Conservation (phyloP, 169 alveolate genomes). For the Plasmodium ovale region DNA sequence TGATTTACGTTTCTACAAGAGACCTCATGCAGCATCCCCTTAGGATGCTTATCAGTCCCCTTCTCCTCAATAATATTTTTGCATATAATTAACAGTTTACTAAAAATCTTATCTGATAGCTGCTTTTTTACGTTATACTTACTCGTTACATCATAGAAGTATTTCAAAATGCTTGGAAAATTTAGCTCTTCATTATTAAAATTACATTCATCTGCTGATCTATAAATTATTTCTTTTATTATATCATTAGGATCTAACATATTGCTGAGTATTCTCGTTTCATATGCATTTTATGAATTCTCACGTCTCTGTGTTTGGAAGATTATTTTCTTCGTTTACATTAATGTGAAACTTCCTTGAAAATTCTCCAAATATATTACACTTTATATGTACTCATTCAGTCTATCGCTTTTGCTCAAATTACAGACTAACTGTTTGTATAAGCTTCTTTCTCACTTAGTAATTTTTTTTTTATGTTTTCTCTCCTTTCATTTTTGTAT, state of each 20-base stretch:
- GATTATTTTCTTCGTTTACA: not conserved
- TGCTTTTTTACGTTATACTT: constrained; percentile 20
- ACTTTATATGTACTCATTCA: no score
- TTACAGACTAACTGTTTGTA: no score
- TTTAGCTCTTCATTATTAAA: constrained; percentile 46
- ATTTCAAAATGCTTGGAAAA: constrained; percentile 33
- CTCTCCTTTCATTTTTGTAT: no score
- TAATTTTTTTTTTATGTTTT: no score
- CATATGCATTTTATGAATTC: not conserved
- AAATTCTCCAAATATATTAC: no score
- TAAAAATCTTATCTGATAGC: constrained; percentile 29
- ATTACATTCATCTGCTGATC: constrained; percentile 67
- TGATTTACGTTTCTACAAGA: no score
- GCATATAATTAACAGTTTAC: constrained; percentile 36
- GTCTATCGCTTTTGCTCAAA: no score
- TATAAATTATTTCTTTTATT: constrained; percentile 59
- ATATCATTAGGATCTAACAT: constrained; percentile 39
- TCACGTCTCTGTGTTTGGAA: not conserved
- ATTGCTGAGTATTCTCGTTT: not conserved
- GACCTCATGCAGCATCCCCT: not conserved
- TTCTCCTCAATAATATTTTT: constrained; percentile 40
- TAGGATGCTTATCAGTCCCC: not conserved
- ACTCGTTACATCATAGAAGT: constrained; percentile 29
- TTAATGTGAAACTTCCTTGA: no score
- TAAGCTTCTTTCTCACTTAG: no score